Base-by-base conservation (phyloP, 352 stramenopile species). In the Elongisporangium senticosum region DNA sequence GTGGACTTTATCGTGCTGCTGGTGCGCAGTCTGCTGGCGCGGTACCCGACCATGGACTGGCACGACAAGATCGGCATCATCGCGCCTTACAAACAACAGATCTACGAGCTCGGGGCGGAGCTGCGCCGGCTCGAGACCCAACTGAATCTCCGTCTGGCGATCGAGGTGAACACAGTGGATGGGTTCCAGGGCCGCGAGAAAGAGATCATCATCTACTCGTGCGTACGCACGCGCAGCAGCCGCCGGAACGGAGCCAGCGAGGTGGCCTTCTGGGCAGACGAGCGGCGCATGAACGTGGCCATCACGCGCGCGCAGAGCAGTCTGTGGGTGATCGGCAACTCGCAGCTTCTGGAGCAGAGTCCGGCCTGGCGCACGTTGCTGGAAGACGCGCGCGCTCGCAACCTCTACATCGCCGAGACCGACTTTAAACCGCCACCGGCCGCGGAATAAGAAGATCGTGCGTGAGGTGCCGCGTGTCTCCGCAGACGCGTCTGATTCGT, bases 221-320 rank as follows among this genome's bases (percentile, higher is more conserved):
- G 99, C 23, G 97, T 99, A 21, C 91, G 97, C 52, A 98, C 94
- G 50, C 97, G 96, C 59, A 64, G 72, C 53, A 79, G 86, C 17
- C 59, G 55, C 7, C 26, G 48, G 3, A 61, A 64, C 39, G 55
- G 60, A 11, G 50, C 63, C n/a, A 64, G 76, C 11, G 77, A 89
- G 24, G 77, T 5, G 23, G 23, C 79, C 4, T 99, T 99, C 70
- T 90, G 99, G 59, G 80, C 85, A n/a, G 97, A 99, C 64, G 84
- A 98, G 63, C 87, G 97, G 8, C 90, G 97, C n/a, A 93, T 99
- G 69, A 99, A 99, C 77, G 97, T 99, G 51, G 97, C 97, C 19
- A 93, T 99, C 48, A 99, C 97, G 50, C 77, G 97, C 37, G 96
- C 97, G 2, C 98, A 97, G 72, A 87, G 96, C 55, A 98, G 98